Base-by-base conservation (phyloP, 2,329 filamentous ascomycete species). In the Cladophialophora immunda region DNA sequence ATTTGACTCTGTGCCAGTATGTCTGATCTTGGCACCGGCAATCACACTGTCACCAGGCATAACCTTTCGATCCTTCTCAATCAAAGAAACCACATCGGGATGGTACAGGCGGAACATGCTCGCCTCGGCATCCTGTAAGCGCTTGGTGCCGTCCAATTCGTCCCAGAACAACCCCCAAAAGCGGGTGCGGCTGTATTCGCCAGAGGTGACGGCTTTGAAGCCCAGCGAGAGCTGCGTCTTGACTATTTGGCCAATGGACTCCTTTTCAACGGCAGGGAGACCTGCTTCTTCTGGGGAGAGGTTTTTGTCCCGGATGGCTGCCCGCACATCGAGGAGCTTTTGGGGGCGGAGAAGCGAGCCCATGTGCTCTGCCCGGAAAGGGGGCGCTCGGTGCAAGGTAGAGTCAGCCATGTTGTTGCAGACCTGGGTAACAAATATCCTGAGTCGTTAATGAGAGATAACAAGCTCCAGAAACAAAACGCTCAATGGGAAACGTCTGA, bases 291-390 rank as follows among this genome's bases (percentile, higher is more conserved):
- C 68, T 19, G 58, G 53, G 1, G 68, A 56, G 13, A 62, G 45
- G 38, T 58, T 52, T 45, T 68, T 56, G 58, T 71, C 70, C 8
- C 68, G 64, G 66, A 84, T 78, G 75, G 85, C 76, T 70, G 83
- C 80, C 77, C 90, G 83, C 56, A 86, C 85, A 55, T 86, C 81
- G 15, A 90, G 82, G 29, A 92, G 84, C 59, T 84, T 79, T 60
- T 86, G 78, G 0, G 90, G 89, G 34, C 90, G 88, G 65, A 92
- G 85, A 34, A 92, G 82, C 15, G 89, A 92, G 58, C 90, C 90
- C 68, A 91, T 84, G 71, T 92, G 90, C 79, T 92, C 90, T 67
- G 89, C 89, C 75, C 90, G 85, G 79, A 91, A 92, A 58, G 88
- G 89, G 50, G 87, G 86, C 17, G 54, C 54, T 3, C 63, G 64